Evolutionary conservation across 331 rosid genomes (phyloP).

Genomic region (Quercus phellos): DNA sequence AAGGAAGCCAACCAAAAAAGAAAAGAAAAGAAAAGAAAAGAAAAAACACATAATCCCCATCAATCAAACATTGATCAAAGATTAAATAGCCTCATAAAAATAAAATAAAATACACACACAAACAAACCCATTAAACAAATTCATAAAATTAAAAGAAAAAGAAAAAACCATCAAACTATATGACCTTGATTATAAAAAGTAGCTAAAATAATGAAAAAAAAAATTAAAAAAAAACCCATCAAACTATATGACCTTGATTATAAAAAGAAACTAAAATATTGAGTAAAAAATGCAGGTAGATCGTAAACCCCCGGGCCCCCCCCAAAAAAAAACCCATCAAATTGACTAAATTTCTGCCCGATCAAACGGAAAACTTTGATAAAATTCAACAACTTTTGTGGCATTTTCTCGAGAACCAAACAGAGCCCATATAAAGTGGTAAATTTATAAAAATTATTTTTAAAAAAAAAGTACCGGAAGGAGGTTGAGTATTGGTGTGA

Average conservation of each 20-base stretch:
- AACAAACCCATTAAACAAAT: too few species aligned
- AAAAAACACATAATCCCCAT: not conserved
- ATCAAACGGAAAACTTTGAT: not conserved
- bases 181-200: too few species aligned
- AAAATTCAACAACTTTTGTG: not conserved
- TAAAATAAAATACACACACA: too few species aligned
- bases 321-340: too few species aligned
- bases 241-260: too few species aligned
- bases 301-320: too few species aligned
- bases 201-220: not conserved
- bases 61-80: too few species aligned
- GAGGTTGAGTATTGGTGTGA: constrained; percentile 33
- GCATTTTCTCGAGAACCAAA: constrained; percentile 22
- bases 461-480: constrained; percentile 38
- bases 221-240: not conserved
- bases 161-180: not conserved
- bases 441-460: not conserved
- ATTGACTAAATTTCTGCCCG: not conserved
- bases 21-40: not conserved
- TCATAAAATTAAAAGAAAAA: not conserved
- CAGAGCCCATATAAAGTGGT: not conserved
- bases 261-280: too few species aligned
- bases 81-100: too few species aligned
- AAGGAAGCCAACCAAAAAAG: not conserved
- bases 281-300: too few species aligned